Conservation (phyloP, 2,329 filamentous ascomycete species). For the Fonsecaea nubica region DNA sequence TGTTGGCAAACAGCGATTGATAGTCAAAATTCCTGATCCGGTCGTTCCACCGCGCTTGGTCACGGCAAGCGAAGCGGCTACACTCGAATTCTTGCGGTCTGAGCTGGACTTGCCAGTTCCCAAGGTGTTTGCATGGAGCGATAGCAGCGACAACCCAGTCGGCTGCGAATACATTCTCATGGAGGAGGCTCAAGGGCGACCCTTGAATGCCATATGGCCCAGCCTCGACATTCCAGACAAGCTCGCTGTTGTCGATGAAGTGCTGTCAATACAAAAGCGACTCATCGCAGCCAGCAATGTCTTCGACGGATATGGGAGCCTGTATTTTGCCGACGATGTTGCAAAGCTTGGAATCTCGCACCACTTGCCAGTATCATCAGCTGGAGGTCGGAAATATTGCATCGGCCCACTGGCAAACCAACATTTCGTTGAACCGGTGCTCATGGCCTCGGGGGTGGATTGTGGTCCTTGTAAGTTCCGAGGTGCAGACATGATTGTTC, state of each 20-base stretch:
- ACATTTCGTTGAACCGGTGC: slow-evolving; percentile 14
- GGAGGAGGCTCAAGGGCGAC: slow-evolving; percentile 45
- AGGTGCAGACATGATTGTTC: background rate
- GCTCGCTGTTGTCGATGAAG: slow-evolving; percentile 17
- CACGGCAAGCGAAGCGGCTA: slow-evolving; percentile 50
- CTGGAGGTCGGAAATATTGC: background rate
- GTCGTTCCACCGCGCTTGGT: slow-evolving; percentile 30
- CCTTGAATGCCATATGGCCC: slow-evolving; percentile 46
- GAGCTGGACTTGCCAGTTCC: slow-evolving; percentile 47
- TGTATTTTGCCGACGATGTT: slow-evolving; percentile 12
- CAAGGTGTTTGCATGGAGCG: slow-evolving; percentile 46
- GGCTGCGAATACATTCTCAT: slow-evolving; percentile 51
- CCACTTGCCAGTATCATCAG: background rate
- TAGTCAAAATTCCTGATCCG: slow-evolving; percentile 37
- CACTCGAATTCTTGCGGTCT: slow-evolving; percentile 45
- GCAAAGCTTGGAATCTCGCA: background rate
- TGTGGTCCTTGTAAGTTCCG: slow-evolving; percentile 22
- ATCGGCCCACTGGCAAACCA: slow-evolving; percentile 16
- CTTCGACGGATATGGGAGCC: slow-evolving; percentile 19
- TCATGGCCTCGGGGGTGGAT: background rate
- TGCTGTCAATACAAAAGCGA: slow-evolving; percentile 18
- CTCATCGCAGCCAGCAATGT: slow-evolving; percentile 3
- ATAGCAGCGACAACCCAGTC: slow-evolving; percentile 46
- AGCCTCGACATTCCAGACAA: slow-evolving; percentile 25
- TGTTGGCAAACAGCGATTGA: slow-evolving; percentile 36